Base-by-base conservation (phyloP, 208 protist genomes). In the Leishmania major region DNA sequence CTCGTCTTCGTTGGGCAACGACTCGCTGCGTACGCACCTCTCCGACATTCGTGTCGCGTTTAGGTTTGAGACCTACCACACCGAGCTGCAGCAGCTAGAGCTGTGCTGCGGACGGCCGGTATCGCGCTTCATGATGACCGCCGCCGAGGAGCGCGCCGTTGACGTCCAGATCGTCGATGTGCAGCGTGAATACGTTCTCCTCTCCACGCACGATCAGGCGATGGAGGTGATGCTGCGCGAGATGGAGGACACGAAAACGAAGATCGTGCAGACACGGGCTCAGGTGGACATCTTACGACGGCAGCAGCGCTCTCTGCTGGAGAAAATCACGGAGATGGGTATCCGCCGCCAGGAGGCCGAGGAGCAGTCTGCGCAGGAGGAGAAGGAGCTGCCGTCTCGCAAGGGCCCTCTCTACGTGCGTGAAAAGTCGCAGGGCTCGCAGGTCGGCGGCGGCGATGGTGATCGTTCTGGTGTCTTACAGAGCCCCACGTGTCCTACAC, bases 11-110 rank as follows among this genome's bases (percentile, higher is more conserved):
- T 83, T 96, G 35, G 95, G 95, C 66, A 98, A 98, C 85, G 94
- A 97, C 81, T 87, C 93, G 15, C 84, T 93, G 76, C 93, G 93
- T 28, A 97, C 95, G 43, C 95, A 98, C 84, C 88, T 98, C 22
- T 97, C 95, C 25, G 93, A 98, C 77, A 97, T 98, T 77, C 96
- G 96, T 77, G 92, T 97, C n/a, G 95, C 95, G 25, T 98, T 93
- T 75, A 94, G 96, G 53, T 98, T 97, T 79, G 96, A 98, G 82
- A 96, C 95, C 66, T 98, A 98, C 83, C 95, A 98, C 88, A 96
- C 93, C 1, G 95, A 98, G 86, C 71, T 97, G 88, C 85, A 95
- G 67, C 90, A 92, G 60, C 87, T 98, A 49, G 94, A 98, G 87
- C 76, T 83, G 59, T 94, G 90, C 82, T 91, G 90, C 59, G 87